Conservation (phyloP, 192 early-diverging fungal species). For the Dissophora globulifera region DNA sequence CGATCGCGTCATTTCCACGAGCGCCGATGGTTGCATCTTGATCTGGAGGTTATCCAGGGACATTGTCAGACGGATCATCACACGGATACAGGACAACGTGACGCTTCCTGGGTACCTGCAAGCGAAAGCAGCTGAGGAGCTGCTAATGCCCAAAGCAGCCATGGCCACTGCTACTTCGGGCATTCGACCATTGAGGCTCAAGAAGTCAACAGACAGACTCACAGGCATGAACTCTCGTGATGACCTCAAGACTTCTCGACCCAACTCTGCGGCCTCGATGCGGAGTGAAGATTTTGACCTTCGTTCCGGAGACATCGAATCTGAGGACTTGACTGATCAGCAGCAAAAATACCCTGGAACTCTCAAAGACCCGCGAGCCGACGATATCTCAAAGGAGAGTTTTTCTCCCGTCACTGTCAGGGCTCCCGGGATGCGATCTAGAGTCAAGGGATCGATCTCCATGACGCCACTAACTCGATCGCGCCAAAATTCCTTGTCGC, state of each 20-base stretch:
- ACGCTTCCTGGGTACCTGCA: slow-evolving; percentile 27
- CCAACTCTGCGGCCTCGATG: slow-evolving; percentile 25
- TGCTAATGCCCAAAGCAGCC: not conserved
- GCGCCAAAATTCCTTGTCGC: slow-evolving; percentile 19
- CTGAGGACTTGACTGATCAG: slow-evolving; percentile 11
- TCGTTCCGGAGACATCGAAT: slow-evolving; percentile 6
- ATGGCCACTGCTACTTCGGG: not conserved
- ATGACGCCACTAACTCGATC: slow-evolving; percentile 27
- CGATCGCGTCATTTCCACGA: slow-evolving; percentile 70
- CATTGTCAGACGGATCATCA: slow-evolving; percentile 37
- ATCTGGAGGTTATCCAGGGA: slow-evolving; percentile 74
- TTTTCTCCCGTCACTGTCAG: slow-evolving; percentile 28
- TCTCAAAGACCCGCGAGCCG: not conserved
- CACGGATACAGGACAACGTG: slow-evolving; percentile 32
- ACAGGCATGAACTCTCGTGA: slow-evolving; percentile 14
- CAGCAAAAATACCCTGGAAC: not conserved
- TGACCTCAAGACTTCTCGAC: slow-evolving; percentile 16
- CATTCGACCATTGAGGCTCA: slow-evolving; percentile 12
- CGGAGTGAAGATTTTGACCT: slow-evolving; percentile 37
- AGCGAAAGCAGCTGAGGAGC: slow-evolving; percentile 16
- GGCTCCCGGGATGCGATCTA: slow-evolving; percentile 10
- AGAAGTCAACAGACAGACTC: slow-evolving; percentile 3
- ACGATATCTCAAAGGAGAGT: slow-evolving; percentile 9
- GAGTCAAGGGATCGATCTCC: slow-evolving; percentile 2
- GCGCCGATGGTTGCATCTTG: slow-evolving; percentile 80